A percentile compares a stretch with the other conserved stretches of the same genome.
Conservation (phyloP, 768 basidiomycete genomes). For the Chalciporus chontae region DNA sequence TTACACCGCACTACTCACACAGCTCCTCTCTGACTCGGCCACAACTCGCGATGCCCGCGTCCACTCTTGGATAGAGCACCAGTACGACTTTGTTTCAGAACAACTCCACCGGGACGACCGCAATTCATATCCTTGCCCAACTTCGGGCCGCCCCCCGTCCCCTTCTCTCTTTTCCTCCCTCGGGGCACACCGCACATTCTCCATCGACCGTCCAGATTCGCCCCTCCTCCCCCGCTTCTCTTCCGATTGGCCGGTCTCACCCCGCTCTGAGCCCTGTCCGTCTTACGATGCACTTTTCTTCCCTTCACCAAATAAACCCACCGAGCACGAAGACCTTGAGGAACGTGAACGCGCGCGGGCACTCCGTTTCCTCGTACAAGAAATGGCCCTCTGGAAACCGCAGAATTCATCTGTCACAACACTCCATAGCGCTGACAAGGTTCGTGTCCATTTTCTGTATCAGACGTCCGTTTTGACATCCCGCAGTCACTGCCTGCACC, state of each 20-base stretch:
- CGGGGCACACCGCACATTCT: slow-evolving; percentile 21
- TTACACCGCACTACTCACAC: slow-evolving; percentile 27
- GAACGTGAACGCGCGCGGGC: slow-evolving; percentile 33
- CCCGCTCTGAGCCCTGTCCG: slow-evolving; percentile 12
- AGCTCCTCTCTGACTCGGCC: slow-evolving; percentile 25
- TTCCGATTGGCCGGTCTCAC: not conserved
- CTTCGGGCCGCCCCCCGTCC: slow-evolving; percentile 19
- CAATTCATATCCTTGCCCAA: not conserved
- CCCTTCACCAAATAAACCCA: slow-evolving; percentile 11
- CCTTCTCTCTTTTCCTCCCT: slow-evolving; percentile 32
- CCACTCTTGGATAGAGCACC: slow-evolving; percentile 34
- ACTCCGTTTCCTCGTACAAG: slow-evolving; percentile 34
- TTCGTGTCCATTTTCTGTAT: not conserved
- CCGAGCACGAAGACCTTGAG: slow-evolving; percentile 17
- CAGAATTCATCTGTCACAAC: not conserved
- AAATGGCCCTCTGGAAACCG: slow-evolving; percentile 25
- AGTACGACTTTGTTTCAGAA: slow-evolving; percentile 35
- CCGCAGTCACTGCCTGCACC: slow-evolving; percentile 14
- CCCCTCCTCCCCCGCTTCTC: slow-evolving; percentile 15
- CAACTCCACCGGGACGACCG: slow-evolving; percentile 1
- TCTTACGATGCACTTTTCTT: slow-evolving; percentile 36
- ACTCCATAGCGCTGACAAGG: slow-evolving; percentile 8
- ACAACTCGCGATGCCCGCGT: slow-evolving; percentile 26
- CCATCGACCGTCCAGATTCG: slow-evolving; percentile 15
- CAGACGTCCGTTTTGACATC: not conserved